These are phyloP conservation scores for Eragrostis tef DNA, from an alignment of 202 grass and related monocot genomes.

Conservation along the genomic window DNA sequence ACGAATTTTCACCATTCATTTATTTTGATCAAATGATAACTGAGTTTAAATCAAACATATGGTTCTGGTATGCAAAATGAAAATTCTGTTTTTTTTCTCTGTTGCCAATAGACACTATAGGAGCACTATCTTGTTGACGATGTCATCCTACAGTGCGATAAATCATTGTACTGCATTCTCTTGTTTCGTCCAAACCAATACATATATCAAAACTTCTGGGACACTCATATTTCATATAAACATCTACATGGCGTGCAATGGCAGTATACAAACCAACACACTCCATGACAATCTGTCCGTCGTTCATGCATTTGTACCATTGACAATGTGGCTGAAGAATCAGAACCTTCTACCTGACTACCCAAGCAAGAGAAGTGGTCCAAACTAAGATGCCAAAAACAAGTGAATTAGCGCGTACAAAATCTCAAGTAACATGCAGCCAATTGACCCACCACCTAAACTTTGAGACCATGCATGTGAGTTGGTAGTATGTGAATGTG, in stretches of 20 bases:
- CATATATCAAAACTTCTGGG: neutral
- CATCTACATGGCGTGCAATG: neutral
- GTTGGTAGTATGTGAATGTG: neutral
- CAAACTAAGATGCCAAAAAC: constrained; percentile 26
- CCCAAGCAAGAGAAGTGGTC: neutral
- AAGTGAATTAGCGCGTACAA: constrained; percentile 8
- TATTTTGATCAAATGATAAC: neutral
- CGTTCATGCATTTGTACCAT: neutral
- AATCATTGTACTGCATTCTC: neutral
- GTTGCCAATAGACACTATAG: no score
- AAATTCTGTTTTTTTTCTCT: no score
- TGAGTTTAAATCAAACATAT: neutral
- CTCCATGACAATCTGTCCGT: neutral
- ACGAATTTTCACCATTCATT: neutral
- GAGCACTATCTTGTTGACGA: no score
- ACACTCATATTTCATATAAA: neutral
- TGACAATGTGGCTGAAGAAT: constrained; percentile 14
- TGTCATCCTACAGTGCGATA: neutral
- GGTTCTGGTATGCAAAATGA: no score
- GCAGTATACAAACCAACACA: neutral
- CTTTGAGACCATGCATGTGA: constrained; percentile 40
- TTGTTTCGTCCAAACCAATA: neutral
- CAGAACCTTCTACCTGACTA: constrained; percentile 20
- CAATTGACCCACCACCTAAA: neutral
- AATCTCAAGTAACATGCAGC: constrained; percentile 36